These are phyloP conservation scores for Ciborinia camelliae DNA, from an alignment of 2,329 filamentous ascomycete genomes.

Conservation along the genomic window DNA sequence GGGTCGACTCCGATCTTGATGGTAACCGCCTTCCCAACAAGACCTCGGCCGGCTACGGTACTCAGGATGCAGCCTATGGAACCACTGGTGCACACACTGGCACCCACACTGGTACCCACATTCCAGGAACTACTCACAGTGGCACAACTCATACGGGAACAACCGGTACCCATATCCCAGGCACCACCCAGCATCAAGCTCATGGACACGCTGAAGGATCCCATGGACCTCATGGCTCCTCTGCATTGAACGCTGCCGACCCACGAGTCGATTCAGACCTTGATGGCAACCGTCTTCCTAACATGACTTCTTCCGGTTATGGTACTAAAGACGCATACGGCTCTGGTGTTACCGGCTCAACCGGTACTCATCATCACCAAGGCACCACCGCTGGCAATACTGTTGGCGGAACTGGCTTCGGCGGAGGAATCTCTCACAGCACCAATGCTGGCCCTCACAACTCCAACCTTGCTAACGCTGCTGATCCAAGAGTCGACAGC, in stretches of 20 bases:
- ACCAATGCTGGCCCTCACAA: constrained; percentile 41
- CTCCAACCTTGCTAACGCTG: constrained; percentile 42
- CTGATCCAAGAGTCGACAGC: constrained; percentile 52
- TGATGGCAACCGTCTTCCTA: constrained; percentile 30
- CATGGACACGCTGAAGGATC: constrained; percentile 18
- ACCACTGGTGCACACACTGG: constrained; percentile 10
- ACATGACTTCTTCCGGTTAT: constrained; percentile 9
- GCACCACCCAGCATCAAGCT: neutral
- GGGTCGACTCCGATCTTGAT: constrained; percentile 49
- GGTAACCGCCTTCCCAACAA: constrained; percentile 17
- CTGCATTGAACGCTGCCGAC: constrained; percentile 46
- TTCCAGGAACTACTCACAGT: neutral
- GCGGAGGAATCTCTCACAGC: constrained; percentile 31
- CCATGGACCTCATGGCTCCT: constrained; percentile 33
- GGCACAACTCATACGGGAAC: neutral
- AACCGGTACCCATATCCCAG: neutral
- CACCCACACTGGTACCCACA: neutral
- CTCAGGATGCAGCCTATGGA: constrained; percentile 11
- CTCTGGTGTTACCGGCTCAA: constrained; percentile 6
- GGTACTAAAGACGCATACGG: constrained; percentile 19
- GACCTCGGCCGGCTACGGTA: constrained; percentile 12
- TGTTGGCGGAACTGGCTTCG: constrained; percentile 20
- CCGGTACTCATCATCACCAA: constrained; percentile 12
- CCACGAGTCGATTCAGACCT: constrained; percentile 51
- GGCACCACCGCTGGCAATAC: constrained; percentile 13